Conservation (phyloP, 2,329 filamentous ascomycete species). For the Fusarium chuoi region DNA sequence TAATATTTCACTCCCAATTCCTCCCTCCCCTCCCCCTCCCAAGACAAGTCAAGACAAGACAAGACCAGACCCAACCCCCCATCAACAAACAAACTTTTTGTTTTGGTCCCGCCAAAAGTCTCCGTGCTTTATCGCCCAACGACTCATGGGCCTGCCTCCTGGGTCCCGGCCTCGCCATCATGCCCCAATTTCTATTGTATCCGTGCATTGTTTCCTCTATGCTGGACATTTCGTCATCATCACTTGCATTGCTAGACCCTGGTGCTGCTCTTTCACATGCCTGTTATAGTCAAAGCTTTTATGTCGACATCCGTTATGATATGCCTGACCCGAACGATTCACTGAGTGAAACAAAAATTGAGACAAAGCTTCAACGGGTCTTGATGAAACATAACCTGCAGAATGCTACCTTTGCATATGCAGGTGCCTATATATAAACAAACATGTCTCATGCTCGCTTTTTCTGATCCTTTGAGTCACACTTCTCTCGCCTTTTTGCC, state of each 20-base stretch:
- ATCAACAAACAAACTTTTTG: constrained; percentile 12
- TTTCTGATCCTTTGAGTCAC: constrained; percentile 19
- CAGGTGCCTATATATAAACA: constrained; percentile 24
- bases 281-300: constrained; percentile 1
- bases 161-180: constrained; percentile 25
- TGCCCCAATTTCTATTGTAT: constrained; percentile 15
- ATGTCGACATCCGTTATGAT: background rate
- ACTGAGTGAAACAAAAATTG: constrained; percentile 1
- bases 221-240: constrained; percentile 29
- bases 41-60: background rate
- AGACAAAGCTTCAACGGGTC: constrained; percentile 4
- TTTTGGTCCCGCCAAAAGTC: constrained; percentile 24
- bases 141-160: constrained; percentile 10
- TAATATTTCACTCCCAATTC: constrained; percentile 11
- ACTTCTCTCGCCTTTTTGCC: constrained; percentile 32
- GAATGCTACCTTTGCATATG: constrained; percentile 19
- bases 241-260: constrained; percentile 25
- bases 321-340: background rate
- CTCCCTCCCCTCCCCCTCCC: background rate
- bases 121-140: constrained; percentile 21
- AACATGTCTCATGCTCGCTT: constrained; percentile 27
- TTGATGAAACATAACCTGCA: constrained; percentile 24
- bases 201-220: constrained; percentile 22
- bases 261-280: constrained; percentile 22
- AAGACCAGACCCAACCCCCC: constrained; percentile 17